Evolutionary conservation across 768 basidiomycete genomes (phyloP).

Genomic region (Lanmaoa rubissima): DNA sequence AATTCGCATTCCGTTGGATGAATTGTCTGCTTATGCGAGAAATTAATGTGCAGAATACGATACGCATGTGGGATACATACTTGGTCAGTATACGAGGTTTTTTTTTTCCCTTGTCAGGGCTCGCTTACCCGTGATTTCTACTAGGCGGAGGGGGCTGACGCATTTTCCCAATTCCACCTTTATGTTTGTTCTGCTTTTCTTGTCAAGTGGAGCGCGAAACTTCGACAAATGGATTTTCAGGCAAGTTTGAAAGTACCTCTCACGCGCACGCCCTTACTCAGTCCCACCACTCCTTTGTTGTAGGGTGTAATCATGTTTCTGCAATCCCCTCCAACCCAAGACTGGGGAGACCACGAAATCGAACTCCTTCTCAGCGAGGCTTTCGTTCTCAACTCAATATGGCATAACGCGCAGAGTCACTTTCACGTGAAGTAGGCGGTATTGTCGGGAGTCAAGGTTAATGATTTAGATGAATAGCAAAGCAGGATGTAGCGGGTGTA

Average conservation of each 20-base stretch:
- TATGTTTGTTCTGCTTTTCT: conserved; percentile 98
- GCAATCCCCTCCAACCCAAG: conserved; percentile 86
- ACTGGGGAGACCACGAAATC: conserved; percentile 94
- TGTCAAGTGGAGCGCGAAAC: conserved; percentile 90
- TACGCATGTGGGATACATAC: conserved; percentile 99
- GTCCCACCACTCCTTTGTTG: neutral
- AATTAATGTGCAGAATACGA: conserved; percentile 94
- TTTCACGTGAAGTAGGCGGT: conserved; percentile 53
- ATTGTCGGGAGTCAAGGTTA: too few relatives aligned
- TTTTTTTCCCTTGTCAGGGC: neutral
- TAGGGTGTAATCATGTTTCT: conserved; percentile 99
- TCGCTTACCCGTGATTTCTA: neutral
- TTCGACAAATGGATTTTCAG: conserved; percentile 98
- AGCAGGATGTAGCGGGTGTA: conserved; percentile 25
- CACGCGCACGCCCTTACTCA: neutral
- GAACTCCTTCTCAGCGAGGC: conserved; percentile 95
- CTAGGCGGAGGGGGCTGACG: conserved; percentile 95
- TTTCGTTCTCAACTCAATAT: conserved; percentile 88
- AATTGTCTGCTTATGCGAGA: conserved; percentile 98
- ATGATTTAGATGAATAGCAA: conserved; percentile 11
- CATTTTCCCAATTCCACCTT: conserved; percentile 97
- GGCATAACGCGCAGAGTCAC: conserved; percentile 92
- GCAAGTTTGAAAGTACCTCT: conserved; percentile 39
- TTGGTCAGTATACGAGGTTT: conserved; percentile 57
- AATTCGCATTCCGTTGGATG: conserved; percentile 99